Conservation (phyloP, 805 yeast genomes). For the Wickerhamomyces rabaulensis region DNA sequence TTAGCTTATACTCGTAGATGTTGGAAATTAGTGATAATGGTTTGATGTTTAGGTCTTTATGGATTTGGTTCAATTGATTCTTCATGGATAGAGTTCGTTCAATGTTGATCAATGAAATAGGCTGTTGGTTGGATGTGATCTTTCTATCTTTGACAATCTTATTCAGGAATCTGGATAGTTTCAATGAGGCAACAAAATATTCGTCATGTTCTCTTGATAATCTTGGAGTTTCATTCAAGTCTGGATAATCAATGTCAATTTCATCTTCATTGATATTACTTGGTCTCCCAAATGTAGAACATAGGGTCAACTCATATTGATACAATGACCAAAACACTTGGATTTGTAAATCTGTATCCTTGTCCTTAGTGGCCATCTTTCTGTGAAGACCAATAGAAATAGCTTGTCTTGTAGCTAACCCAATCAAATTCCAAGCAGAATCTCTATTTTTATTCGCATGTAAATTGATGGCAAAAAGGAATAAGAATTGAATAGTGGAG, state of each 20-base stretch:
- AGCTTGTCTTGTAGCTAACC: constrained; percentile 42
- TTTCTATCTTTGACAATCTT: constrained; percentile 37
- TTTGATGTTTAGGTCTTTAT: constrained; percentile 30
- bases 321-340: constrained; percentile 38
- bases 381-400: constrained; percentile 45
- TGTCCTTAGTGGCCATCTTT: constrained; percentile 24
- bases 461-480: constrained; percentile 37
- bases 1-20: constrained; percentile 37
- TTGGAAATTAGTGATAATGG: constrained; percentile 18
- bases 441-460: constrained; percentile 42
- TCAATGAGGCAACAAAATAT: constrained; percentile 30
- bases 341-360: constrained; percentile 24
- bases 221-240: constrained; percentile 11
- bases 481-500: constrained; percentile 38
- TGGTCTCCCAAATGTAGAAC: constrained; percentile 42
- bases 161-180: constrained; percentile 32
- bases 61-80: constrained; percentile 29
- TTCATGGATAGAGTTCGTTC: constrained; percentile 35
- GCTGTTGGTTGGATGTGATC: constrained; percentile 30
- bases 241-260: constrained; percentile 37
- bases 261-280: constrained; percentile 40
- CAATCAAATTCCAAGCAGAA: constrained; percentile 42
- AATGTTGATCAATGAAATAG: constrained; percentile 33
- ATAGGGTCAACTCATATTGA: constrained; percentile 34
- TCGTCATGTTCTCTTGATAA: constrained; percentile 23